Percentiles rank a stretch among this genome's conserved stretches.
Conservation (phyloP, 441 rosid species). For the Erysimum pusillum region DNA sequence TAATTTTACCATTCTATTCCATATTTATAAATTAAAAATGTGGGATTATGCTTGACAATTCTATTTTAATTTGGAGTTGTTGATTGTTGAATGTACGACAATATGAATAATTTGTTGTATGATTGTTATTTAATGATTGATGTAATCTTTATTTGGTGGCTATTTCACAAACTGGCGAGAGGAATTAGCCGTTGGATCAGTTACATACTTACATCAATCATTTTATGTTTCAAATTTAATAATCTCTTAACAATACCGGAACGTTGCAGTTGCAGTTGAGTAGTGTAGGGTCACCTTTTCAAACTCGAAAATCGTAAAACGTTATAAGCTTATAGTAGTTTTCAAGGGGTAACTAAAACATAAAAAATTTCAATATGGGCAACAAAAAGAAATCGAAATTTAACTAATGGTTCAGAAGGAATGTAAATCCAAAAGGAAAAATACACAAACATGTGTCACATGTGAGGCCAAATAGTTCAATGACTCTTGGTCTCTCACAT, state of each 20-base stretch:
- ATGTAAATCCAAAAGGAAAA: slow-evolving; percentile 14
- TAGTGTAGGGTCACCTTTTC: slow-evolving; percentile 29
- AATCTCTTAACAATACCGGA: background rate
- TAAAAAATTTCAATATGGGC: background rate
- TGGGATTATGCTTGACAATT: background rate
- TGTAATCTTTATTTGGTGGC: slow-evolving; percentile 41
- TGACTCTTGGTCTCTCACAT: slow-evolving; percentile 1
- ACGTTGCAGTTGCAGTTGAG: slow-evolving; percentile 41
- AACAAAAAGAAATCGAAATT: background rate
- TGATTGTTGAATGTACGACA: slow-evolving; percentile 26
- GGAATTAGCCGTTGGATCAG: slow-evolving; percentile 43
- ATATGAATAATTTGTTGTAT: background rate
- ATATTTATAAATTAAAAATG: background rate
- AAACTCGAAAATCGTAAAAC: slow-evolving; percentile 17
- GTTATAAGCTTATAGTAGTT: slow-evolving; percentile 10
- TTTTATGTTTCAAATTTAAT: slow-evolving; percentile 8
- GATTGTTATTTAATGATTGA: slow-evolving; percentile 16
- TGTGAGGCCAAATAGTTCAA: slow-evolving; percentile 18
- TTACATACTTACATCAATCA: slow-evolving; percentile 30
- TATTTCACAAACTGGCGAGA: slow-evolving; percentile 6
- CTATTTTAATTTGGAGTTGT: slow-evolving; percentile 16
- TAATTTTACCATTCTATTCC: slow-evolving; percentile 2
- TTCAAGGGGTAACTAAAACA: background rate
- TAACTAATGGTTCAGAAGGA: background rate
- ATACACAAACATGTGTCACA: background rate